Percentiles rank a stretch among this genome's conserved stretches.
Evolutionary conservation across 371 early-diverging fungal genomes (phyloP).

Genomic region (Conidiobolus incongruus): DNA sequence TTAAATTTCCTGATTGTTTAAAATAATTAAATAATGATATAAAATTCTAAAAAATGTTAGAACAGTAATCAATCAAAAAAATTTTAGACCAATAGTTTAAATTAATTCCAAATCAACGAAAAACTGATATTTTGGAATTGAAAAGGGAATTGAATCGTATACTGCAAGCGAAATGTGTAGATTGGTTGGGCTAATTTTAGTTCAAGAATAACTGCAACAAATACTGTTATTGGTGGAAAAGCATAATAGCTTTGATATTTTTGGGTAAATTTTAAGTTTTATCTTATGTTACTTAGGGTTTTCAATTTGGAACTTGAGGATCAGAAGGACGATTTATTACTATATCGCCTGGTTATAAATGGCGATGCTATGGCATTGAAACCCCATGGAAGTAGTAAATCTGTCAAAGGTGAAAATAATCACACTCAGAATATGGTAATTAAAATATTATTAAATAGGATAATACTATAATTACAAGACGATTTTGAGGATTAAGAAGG

Average conservation of each 20-base stretch:
- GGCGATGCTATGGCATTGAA: constrained; percentile 35
- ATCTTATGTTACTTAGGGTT: not conserved
- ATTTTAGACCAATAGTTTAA: too few species aligned
- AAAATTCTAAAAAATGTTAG: too few species aligned
- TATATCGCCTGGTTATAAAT: constrained; percentile 32
- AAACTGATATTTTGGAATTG: too few species aligned
- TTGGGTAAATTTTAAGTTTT: constrained; percentile 14
- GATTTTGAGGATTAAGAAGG: constrained; percentile 9
- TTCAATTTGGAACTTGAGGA: constrained; percentile 1
- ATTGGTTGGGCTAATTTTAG: not conserved
- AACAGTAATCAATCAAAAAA: too few species aligned
- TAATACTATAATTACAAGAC: constrained; percentile 5
- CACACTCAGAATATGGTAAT: constrained; percentile 14
- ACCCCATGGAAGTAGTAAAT: not conserved
- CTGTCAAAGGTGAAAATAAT: constrained; percentile 10
- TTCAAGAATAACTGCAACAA: not conserved
- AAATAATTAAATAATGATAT: constrained; percentile 6
- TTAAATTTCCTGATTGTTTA: constrained; percentile 24
- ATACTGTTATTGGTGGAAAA: not conserved
- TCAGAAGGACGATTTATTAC: constrained; percentile 11
- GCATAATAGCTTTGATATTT: not conserved
- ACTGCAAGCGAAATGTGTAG: not conserved
- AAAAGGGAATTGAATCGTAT: too few species aligned
- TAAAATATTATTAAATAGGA: constrained; percentile 2
- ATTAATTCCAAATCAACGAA: too few species aligned